Conservation (phyloP, 2,329 filamentous ascomycete genomes). For the Acephala macrosclerotiorum region DNA sequence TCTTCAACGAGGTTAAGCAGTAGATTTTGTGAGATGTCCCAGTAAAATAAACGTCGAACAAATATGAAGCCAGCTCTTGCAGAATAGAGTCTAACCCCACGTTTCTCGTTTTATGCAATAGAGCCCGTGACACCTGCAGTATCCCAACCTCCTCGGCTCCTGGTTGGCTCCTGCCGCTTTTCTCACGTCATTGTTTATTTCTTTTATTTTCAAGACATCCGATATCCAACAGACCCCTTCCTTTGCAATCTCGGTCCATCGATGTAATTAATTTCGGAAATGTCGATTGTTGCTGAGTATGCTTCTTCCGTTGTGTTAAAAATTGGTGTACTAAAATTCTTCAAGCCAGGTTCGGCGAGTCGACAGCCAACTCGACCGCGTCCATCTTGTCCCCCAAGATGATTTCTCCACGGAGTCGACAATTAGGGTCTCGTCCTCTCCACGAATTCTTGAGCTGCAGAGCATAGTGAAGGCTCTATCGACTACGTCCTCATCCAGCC, state of each 20-base stretch:
- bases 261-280: conserved; percentile 33
- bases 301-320: conserved; percentile 21
- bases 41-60: background rate
- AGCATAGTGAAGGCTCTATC: conserved; percentile 75
- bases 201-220: background rate
- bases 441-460: conserved; percentile 68
- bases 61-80: background rate
- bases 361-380: conserved; percentile 70
- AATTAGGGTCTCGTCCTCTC: conserved; percentile 49
- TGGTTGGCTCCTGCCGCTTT: background rate
- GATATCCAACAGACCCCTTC: background rate
- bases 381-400: conserved; percentile 57
- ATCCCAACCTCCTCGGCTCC: background rate
- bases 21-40: background rate
- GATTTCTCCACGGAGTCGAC: conserved; percentile 39
- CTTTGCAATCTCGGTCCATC: conserved; percentile 4
- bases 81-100: background rate
- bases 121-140: conserved; percentile 1
- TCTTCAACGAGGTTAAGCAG: no score
- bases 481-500: conserved; percentile 68
- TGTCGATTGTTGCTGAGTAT: conserved; percentile 57
- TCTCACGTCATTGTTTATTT: conserved; percentile 13
- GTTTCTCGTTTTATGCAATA: background rate
- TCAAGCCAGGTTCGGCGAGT: conserved; percentile 63
- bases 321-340: conserved; percentile 16